These are phyloP conservation scores for Monosporozyma yasuniensis DNA, from an alignment of 805 yeast genomes.

Conservation along the genomic window DNA sequence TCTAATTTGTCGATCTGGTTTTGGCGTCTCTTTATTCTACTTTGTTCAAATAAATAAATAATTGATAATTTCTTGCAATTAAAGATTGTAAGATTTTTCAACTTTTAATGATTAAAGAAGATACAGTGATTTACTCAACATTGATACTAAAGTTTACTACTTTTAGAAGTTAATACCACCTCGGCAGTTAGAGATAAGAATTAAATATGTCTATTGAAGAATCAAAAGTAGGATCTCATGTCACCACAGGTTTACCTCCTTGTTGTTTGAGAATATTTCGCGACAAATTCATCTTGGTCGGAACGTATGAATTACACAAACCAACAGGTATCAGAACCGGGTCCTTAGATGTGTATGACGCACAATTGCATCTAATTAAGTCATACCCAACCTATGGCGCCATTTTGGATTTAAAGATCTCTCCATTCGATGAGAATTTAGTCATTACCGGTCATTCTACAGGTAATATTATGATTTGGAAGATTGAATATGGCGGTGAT, in stretches of 20 bases:
- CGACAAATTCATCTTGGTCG: constrained; percentile 48
- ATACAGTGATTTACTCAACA: not conserved
- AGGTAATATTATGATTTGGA: constrained; percentile 67
- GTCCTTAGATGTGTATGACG: constrained; percentile 36
- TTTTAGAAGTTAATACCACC: not conserved
- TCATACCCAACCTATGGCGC: constrained; percentile 45
- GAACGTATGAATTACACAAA: constrained; percentile 71
- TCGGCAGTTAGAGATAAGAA: not conserved
- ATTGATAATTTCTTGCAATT: not conserved
- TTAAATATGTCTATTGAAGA: not conserved
- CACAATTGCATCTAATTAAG: constrained; percentile 17
- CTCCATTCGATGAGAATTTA: constrained; percentile 42
- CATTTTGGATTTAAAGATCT: constrained; percentile 65
- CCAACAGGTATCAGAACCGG: constrained; percentile 58
- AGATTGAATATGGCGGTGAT: constrained; percentile 11
- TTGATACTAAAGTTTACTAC: not conserved
- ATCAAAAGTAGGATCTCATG: not conserved
- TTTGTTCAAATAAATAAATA: not conserved
- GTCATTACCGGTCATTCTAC: constrained; percentile 70
- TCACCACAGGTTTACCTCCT: constrained; percentile 60
- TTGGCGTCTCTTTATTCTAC: not conserved
- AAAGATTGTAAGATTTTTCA: not conserved
- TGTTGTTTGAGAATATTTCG: constrained; percentile 59
- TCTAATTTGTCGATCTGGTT: not conserved
- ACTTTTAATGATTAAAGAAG: not conserved